Evolutionary conservation across 345 rosid genomes (phyloP), one percentile per base, ranked within the genome.

Genomic region (Citrus mangshanensis): DNA sequence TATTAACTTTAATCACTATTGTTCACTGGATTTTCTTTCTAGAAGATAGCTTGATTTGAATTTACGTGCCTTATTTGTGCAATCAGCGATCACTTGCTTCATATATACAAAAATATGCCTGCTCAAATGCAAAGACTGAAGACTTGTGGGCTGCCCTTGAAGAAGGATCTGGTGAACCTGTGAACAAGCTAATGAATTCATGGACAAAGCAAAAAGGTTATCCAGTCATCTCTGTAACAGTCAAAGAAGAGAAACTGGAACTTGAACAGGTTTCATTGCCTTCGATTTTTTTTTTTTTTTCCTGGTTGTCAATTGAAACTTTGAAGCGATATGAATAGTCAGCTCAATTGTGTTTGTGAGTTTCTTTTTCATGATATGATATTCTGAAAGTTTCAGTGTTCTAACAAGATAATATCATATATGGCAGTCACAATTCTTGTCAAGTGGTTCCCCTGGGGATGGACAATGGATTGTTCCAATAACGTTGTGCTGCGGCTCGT

Each of bases 391-490:
- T 68, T 72, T 6, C n/a, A 34, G 27, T 75, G 58, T 18, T 83
- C 78, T 86, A 55, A 85, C 46, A 27, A 27, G 69, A 42, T 54
- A 61, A 65, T 82, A 61, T 77, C 40, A 81, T 82, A 34, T 40
- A 81, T 82, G 74, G 68, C 97, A 94, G 98, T 87, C 95, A 72
- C 98, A 90, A 78, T 96, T 96, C 85, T 73, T 96, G 76, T 90
- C 92, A 81, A 96, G 97, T 58, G 97, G 98, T 81, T 79, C 89
- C 58, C 79, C 40, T 64, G 98, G 97, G 60, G 92, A 94, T 74
- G 97, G 99, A 66, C 94, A 89, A n/a, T 96, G 99, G 99, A 90
- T 91, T 84, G 98, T 96, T 66, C 99, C 99, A 30, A 82, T 94
- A 85, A 92, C 97, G 61, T 77, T 93, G 71, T 94, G 93, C 75